Percentiles rank a stretch among this genome's conserved stretches.
Conservation (phyloP, 331 rosid species). For the Rhamnella rubrinervis region DNA sequence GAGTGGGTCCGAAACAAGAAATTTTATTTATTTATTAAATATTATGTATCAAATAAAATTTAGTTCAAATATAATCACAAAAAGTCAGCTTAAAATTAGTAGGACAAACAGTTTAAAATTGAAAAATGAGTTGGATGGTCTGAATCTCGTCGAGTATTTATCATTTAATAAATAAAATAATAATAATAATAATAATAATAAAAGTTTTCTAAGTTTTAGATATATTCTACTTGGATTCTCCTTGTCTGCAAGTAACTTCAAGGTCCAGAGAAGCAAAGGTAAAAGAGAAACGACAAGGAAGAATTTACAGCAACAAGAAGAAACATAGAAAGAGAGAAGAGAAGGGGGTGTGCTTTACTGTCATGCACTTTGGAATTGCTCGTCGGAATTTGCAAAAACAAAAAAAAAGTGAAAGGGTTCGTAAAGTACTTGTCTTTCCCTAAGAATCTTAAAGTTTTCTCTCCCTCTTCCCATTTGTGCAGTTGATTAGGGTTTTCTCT, state of each 20-base stretch:
- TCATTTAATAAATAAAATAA: too few relatives aligned
- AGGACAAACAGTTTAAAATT: too few relatives aligned
- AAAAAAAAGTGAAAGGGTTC: not conserved
- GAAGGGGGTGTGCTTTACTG: constrained; percentile 40
- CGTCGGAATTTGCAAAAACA: constrained; percentile 40
- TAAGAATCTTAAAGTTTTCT: not conserved
- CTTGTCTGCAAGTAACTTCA: not conserved
- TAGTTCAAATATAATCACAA: too few relatives aligned
- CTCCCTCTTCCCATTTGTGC: constrained; percentile 1
- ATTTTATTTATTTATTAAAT: too few relatives aligned
- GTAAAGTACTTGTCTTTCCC: constrained; percentile 16
- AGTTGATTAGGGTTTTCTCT: constrained; percentile 11
- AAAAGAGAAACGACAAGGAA: not conserved
- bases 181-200: too few relatives aligned
- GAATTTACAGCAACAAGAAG: too few relatives aligned
- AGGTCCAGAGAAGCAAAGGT: not conserved
- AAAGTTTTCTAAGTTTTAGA: too few relatives aligned
- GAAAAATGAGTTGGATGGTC: too few relatives aligned
- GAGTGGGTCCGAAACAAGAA: too few relatives aligned
- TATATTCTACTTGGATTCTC: not conserved
- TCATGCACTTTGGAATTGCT: constrained; percentile 50
- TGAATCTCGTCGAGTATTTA: too few relatives aligned
- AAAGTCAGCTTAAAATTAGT: too few relatives aligned
- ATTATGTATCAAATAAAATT: too few relatives aligned
- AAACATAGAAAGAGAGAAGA: not conserved